These are phyloP conservation scores for Ceriops decandra DNA, from an alignment of 345 rosid genomes.

Conservation along the genomic window DNA sequence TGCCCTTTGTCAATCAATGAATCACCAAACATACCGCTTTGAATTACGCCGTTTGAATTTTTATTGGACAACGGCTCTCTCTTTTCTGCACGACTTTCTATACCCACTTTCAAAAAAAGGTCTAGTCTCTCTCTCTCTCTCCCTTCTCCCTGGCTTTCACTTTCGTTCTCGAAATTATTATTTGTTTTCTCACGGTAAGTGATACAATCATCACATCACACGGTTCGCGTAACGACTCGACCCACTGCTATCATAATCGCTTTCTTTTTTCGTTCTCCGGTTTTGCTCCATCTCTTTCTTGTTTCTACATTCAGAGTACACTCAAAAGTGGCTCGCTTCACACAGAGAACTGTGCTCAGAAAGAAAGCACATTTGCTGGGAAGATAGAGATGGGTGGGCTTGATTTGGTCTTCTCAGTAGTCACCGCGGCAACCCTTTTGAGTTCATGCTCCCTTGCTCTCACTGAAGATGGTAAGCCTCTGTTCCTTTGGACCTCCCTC, in stretches of 20 bases:
- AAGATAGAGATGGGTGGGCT: slow-evolving; percentile 32
- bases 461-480: slow-evolving; percentile 56
- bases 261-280: neutral
- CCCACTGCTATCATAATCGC: slow-evolving; percentile 2
- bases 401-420: slow-evolving; percentile 27
- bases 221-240: neutral
- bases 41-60: slow-evolving; percentile 27
- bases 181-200: slow-evolving; percentile 24
- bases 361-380: slow-evolving; percentile 8
- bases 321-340: slow-evolving; percentile 6
- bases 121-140: slow-evolving; percentile 7
- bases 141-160: slow-evolving; percentile 5
- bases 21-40: neutral
- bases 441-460: slow-evolving; percentile 40
- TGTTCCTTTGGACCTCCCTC: neutral
- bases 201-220: slow-evolving; percentile 24
- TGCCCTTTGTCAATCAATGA: too few relatives aligned
- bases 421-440: slow-evolving; percentile 38
- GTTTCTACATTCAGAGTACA: neutral
- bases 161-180: slow-evolving; percentile 30
- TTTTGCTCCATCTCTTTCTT: slow-evolving; percentile 1
- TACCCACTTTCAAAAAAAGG: slow-evolving; percentile 28
- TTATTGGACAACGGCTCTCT: slow-evolving; percentile 51
- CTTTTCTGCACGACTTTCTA: slow-evolving; percentile 41
- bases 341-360: neutral